Percentiles rank a stretch among this genome's conserved stretches.
Conservation (phyloP, 371 early-diverging fungal species). For the Mucor racemosus region DNA sequence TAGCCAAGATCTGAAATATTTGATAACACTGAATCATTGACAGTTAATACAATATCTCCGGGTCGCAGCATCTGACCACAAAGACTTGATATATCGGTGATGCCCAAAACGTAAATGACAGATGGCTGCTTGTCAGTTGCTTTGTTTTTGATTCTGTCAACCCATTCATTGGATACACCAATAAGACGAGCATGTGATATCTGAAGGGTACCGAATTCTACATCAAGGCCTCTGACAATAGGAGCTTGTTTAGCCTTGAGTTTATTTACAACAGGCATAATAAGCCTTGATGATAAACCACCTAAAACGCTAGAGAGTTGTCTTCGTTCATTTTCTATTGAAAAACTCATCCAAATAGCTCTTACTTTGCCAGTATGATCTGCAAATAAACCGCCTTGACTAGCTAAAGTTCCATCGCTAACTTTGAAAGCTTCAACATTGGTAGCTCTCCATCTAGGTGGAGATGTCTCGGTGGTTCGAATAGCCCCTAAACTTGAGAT, state of each 20-base stretch:
- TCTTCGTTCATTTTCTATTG: conserved; percentile 60
- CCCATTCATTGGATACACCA: conserved; percentile 78
- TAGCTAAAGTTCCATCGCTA: conserved; percentile 61
- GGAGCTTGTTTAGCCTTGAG: conserved; percentile 44
- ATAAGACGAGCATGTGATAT: conserved; percentile 79
- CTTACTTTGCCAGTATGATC: conserved; percentile 71
- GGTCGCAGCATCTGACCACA: conserved; percentile 68
- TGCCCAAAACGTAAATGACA: conserved; percentile 73
- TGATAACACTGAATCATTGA: conserved; percentile 68
- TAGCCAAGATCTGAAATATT: conserved; percentile 45
- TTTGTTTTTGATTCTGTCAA: conserved; percentile 70
- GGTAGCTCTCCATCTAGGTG: conserved; percentile 73
- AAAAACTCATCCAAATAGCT: conserved; percentile 79
- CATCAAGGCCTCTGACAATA: conserved; percentile 60
- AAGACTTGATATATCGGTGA: conserved; percentile 53
- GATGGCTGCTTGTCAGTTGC: conserved; percentile 46
- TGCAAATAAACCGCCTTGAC: conserved; percentile 74
- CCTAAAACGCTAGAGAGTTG: conserved; percentile 61
- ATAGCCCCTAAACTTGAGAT: conserved; percentile 62
- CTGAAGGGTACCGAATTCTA: conserved; percentile 79
- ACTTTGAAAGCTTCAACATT: conserved; percentile 79
- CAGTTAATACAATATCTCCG: conserved; percentile 80
- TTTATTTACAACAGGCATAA: conserved; percentile 40
- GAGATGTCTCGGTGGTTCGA: conserved; percentile 61
- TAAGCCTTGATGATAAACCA: conserved; percentile 51